Percentiles rank a stretch among this genome's conserved stretches.
Conservation (phyloP, 129 eudicot genomes). For the Ambrosia trifida region DNA sequence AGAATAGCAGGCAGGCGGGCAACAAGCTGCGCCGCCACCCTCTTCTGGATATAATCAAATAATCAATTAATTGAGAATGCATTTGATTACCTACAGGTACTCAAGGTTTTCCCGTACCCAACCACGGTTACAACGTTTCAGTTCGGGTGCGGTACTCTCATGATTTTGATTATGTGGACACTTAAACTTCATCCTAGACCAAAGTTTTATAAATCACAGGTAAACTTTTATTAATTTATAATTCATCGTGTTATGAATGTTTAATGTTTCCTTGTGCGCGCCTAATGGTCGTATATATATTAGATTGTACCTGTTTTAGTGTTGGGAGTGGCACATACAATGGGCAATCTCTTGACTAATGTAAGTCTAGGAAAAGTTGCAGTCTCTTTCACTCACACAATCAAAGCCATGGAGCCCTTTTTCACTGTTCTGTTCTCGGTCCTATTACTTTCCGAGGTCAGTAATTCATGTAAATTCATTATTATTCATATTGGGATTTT, state of each 20-base stretch:
- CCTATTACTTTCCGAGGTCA: conserved; percentile 77
- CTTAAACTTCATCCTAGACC: conserved; percentile 77
- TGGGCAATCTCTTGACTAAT: conserved; percentile 86
- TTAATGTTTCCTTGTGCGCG: background rate
- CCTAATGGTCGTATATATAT: conserved; percentile 11
- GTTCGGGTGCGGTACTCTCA: conserved; percentile 79
- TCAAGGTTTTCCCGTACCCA: conserved; percentile 77
- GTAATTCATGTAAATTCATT: background rate
- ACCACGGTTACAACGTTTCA: conserved; percentile 82
- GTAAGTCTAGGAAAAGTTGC: conserved; percentile 89
- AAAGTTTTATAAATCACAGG: conserved; percentile 74
- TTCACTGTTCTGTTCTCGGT: conserved; percentile 78
- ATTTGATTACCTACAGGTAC: conserved; percentile 47
- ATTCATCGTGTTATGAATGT: background rate
- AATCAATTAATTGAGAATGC: background rate
- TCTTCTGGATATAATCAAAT: too few species aligned
- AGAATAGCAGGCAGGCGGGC: too few species aligned
- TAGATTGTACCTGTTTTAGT: conserved; percentile 62
- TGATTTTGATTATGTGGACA: conserved; percentile 71
- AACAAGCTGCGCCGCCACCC: too few species aligned
- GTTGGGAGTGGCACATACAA: conserved; percentile 67
- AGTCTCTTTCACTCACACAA: conserved; percentile 95
- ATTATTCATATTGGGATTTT: conserved; percentile 5
- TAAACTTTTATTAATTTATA: background rate
- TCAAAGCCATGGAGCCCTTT: conserved; percentile 98